These are phyloP conservation scores for Phylloporus arenicola DNA, from an alignment of 768 basidiomycete genomes.

Conservation along the genomic window DNA sequence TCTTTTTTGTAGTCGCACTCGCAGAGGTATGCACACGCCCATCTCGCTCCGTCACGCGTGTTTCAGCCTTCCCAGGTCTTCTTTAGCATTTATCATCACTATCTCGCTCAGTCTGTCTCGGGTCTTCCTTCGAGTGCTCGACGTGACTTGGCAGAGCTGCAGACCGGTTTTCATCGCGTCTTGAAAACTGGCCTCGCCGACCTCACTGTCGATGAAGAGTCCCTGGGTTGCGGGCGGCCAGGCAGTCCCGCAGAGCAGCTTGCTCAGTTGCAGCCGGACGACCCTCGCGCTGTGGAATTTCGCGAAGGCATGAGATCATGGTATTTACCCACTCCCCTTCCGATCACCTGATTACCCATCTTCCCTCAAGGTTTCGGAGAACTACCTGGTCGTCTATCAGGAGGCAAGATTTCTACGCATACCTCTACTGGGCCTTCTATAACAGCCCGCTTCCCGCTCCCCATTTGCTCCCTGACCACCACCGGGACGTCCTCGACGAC, in stretches of 20 bases:
- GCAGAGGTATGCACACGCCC: slow-evolving; percentile 46
- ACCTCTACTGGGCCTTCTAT: slow-evolving; percentile 84
- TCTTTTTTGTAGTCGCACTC: slow-evolving; percentile 46
- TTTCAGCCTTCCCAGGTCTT: slow-evolving; percentile 42
- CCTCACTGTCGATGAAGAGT: slow-evolving; percentile 53
- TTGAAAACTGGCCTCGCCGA: slow-evolving; percentile 60
- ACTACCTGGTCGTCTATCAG: slow-evolving; percentile 70
- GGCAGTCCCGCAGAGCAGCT: slow-evolving; percentile 60
- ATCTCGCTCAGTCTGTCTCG: slow-evolving; percentile 45
- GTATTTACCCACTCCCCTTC: slow-evolving; percentile 17
- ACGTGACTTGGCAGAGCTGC: slow-evolving; percentile 52
- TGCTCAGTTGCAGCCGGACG: slow-evolving; percentile 50
- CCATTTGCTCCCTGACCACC: slow-evolving; percentile 42
- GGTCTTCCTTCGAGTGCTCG: slow-evolving; percentile 40
- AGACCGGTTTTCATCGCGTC: slow-evolving; percentile 53
- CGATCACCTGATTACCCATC: not conserved
- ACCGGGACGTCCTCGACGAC: slow-evolving; percentile 49
- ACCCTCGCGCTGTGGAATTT: slow-evolving; percentile 71
- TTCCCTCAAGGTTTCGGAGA: slow-evolving; percentile 55
- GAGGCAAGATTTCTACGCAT: slow-evolving; percentile 56
- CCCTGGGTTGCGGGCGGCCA: slow-evolving; percentile 43
- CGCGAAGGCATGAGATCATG: slow-evolving; percentile 60
- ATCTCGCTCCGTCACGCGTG: not conserved
- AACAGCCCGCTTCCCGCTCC: slow-evolving; percentile 55
- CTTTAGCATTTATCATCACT: slow-evolving; percentile 62